phyloP scores from a whole-genome alignment of 441 rosid species.

The Eutrema salsugineum region DNA sequence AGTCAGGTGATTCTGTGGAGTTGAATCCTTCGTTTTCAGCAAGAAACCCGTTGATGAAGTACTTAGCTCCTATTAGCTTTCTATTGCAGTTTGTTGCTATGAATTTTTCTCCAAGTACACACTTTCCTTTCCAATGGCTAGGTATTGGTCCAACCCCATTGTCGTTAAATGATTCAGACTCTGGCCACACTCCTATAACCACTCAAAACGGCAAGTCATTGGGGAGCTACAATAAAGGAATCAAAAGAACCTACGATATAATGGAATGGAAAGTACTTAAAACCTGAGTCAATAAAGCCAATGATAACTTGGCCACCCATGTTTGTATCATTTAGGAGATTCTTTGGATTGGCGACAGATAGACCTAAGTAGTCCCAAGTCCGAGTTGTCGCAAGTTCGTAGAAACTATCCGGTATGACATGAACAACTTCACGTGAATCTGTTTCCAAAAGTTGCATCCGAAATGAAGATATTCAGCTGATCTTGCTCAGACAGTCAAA shows the following conservation, averaged over 20 bases:
- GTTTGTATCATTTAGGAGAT: conserved; percentile 8
- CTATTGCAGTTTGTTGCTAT: conserved; percentile 24
- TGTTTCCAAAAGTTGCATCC: background rate
- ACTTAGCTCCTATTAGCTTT: conserved; percentile 56
- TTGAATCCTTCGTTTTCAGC: conserved; percentile 44
- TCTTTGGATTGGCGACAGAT: conserved; percentile 2
- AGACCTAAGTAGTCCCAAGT: conserved; percentile 28
- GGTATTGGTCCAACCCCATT: conserved; percentile 57
- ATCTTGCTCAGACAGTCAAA: background rate
- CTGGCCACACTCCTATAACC: conserved; percentile 62
- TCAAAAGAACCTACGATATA: background rate
- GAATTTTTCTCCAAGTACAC: conserved; percentile 37
- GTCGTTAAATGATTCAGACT: conserved; percentile 50
- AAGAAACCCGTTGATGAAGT: conserved; percentile 48
- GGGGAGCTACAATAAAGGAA: background rate
- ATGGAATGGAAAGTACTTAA: background rate
- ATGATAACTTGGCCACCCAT: conserved; percentile 16
- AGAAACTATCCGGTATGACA: conserved; percentile 4
- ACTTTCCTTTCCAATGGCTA: conserved; percentile 56
- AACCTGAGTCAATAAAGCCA: conserved; percentile 23
- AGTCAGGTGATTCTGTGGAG: conserved; percentile 36
- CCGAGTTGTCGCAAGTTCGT: conserved; percentile 9
- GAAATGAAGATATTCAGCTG: background rate
- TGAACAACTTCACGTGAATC: conserved; percentile 14
- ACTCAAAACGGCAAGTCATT: background rate